Conservation (phyloP, 73 alveolate genomes). For the Uronychia setigera region DNA sequence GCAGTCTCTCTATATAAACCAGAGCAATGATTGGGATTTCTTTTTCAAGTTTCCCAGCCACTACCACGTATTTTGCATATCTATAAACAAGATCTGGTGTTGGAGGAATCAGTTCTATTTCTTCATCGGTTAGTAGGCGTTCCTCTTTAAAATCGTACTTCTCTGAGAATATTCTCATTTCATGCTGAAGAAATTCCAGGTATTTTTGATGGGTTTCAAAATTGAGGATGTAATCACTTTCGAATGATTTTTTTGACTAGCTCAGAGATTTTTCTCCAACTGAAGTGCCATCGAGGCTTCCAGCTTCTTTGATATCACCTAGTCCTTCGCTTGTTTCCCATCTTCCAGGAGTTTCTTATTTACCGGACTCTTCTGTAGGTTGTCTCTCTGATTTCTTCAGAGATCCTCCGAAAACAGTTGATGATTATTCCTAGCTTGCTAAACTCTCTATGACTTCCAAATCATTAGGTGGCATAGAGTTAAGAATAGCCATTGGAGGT, state of each 20-base stretch:
- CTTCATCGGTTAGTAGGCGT: slow-evolving; percentile 12
- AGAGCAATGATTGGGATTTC: slow-evolving; percentile 94
- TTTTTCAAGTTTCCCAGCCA: slow-evolving; percentile 93
- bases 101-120: slow-evolving; percentile 35
- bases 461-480: slow-evolving; percentile 30
- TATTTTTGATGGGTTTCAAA: neutral
- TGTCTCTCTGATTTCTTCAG: neutral
- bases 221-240: neutral
- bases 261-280: neutral
- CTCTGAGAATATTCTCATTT: neutral
- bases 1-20: slow-evolving; percentile 96
- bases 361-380: neutral
- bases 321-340: slow-evolving; percentile 1
- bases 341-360: neutral
- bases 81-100: slow-evolving; percentile 29
- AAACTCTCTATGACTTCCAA: slow-evolving; percentile 50
- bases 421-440: slow-evolving; percentile 30
- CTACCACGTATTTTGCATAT: slow-evolving; percentile 82
- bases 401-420: neutral
- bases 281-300: slow-evolving; percentile 10
- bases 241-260: neutral
- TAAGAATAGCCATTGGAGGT: neutral
- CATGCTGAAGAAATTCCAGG: neutral
- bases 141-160: slow-evolving; percentile 12
- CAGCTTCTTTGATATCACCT: neutral